Evolutionary conservation across 1,139 yeast species (phyloP), one percentile per base, ranked within the genome.

Genomic region (Blastobotrys proliferans): DNA sequence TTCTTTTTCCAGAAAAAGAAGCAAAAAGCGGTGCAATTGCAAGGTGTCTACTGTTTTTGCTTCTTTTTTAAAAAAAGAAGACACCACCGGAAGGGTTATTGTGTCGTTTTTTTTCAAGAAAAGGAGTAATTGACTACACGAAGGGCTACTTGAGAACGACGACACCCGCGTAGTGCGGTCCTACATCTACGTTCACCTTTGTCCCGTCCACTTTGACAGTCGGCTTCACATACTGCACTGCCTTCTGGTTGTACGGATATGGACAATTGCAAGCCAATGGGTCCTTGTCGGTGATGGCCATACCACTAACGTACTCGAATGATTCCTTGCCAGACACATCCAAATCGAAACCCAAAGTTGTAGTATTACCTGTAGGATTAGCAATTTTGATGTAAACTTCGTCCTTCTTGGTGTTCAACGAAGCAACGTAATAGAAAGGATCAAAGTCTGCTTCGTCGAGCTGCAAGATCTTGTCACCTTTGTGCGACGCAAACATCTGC

Each of bases 371-470:
- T 3, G 39, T 27, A 3, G 41, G 35, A 17, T 41, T 41, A 20
- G 45, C 45, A 16, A 41, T 22, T 27, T 41, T 41, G 21, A 41
- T 24, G 22, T 41, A 39, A 5, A 41, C 38, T 14, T 34, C 29
- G n/a, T 37, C 35, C 19, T 40, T 40, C 24, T 40, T 35, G 9
- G 40, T 24, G 30, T 40, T 35, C 11, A 21, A 14, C n/a, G 22
- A 26, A 17, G 45, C 45, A 8, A 37, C 45, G 19, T 41, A 41
- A 28, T 41, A 41, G 26, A 41, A 22, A 21, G 45, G 45, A 27
- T 41, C 40, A 26, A 41, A 41, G 3, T 33, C 18, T 4, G 45
- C 38, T 25, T 37, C 33, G 11, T 41, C 27, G 6, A 41, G 29
- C 25, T 41, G 35, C 24, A 41, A 35, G 21, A 41, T 38, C 41